Base-by-base conservation (phyloP, 2,329 filamentous ascomycete species). In the Tolypocladium amazonense region DNA sequence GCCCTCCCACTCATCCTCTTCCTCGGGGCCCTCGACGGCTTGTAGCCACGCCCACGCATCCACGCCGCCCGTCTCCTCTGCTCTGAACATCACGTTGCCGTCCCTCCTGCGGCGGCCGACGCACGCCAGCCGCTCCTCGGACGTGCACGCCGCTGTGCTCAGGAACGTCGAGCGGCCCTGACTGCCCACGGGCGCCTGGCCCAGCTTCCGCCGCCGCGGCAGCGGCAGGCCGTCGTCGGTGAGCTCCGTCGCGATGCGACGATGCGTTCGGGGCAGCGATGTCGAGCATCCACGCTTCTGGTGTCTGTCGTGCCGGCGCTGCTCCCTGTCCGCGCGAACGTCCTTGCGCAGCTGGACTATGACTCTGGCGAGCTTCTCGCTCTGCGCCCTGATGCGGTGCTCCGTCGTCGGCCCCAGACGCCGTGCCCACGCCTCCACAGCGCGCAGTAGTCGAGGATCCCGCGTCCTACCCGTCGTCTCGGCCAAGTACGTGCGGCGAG, bases 301-400 rank as follows among this genome's bases (percentile, higher is more conserved):
- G n/a, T 25, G 6, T n/a, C 12, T 27, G 45, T 27, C 45, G 23
- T 12, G 45, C 23, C 45, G 45, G 52, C 30, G 52, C 18, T 4
- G 30, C 30, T 54, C 33, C 30, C 15, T 15, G n/a, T 15, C n/a
- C 7, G 33, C 52, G 8, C 23, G 20, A 14, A 39, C 12, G n/a
- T 56, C 54, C 35, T 20, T 27, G 53, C 58, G 58, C 25, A 59
- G 25, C 50, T 23, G 50, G 2, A 30, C 15, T 18, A 69, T 62
- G 35, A 59, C 47, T 4, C 56, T 20, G 8, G 60, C 61, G 6
- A 69, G 41, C 20, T n/a, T 25, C 3, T 60, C 47, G 45, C 23
- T 65, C 61, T n/a, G n/a, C n/a, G n/a, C n/a, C n/a, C n/a, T n/a
- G n/a, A n/a, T n/a, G n/a, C n/a, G n/a, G n/a, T n/a, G n/a, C n/a